phyloP scores from a whole-genome alignment of 768 basidiomycete genomes.

The Hemileccinum rubropunctum region DNA sequence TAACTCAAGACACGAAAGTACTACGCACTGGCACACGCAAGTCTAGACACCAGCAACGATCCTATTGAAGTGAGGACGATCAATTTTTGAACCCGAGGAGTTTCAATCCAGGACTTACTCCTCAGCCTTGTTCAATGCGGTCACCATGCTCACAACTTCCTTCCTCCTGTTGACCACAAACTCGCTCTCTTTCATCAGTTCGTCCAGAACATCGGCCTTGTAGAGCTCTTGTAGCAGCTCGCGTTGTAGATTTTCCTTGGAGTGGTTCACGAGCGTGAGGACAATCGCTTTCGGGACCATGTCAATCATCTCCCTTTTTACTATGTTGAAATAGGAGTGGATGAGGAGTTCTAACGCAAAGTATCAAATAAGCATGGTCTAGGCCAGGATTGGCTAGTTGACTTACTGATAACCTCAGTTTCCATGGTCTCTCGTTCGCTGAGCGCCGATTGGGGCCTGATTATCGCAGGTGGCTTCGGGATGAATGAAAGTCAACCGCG shows the following conservation, averaged over 20 bases:
- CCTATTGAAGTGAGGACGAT: constrained; percentile 31
- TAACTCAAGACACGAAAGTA: constrained; percentile 15
- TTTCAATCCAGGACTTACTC: constrained; percentile 66
- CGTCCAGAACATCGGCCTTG: constrained; percentile 94
- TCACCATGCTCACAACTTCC: constrained; percentile 91
- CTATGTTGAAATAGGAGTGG: constrained; percentile 95
- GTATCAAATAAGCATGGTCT: neutral
- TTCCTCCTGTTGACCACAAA: constrained; percentile 86
- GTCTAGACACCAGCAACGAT: constrained; percentile 62
- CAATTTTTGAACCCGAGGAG: constrained; percentile 7
- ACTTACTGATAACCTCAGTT: constrained; percentile 98
- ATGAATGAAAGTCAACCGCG: neutral
- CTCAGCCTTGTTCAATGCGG: constrained; percentile 95
- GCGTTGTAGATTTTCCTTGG: constrained; percentile 92
- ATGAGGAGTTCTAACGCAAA: constrained; percentile 78
- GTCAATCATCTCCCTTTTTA: constrained; percentile 99
- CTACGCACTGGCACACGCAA: neutral
- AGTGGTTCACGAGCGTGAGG: constrained; percentile 84
- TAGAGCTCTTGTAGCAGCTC: constrained; percentile 95
- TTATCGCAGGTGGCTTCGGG: constrained; percentile 72
- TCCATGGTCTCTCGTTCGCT: constrained; percentile 97
- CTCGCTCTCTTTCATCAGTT: constrained; percentile 93
- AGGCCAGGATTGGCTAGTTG: neutral
- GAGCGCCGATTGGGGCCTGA: constrained; percentile 87
- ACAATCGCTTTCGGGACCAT: constrained; percentile 98